Evolutionary conservation across 2,329 filamentous ascomycete species (phyloP), one percentile per base, ranked within the genome.

Genomic region (Microdochium nivale): DNA sequence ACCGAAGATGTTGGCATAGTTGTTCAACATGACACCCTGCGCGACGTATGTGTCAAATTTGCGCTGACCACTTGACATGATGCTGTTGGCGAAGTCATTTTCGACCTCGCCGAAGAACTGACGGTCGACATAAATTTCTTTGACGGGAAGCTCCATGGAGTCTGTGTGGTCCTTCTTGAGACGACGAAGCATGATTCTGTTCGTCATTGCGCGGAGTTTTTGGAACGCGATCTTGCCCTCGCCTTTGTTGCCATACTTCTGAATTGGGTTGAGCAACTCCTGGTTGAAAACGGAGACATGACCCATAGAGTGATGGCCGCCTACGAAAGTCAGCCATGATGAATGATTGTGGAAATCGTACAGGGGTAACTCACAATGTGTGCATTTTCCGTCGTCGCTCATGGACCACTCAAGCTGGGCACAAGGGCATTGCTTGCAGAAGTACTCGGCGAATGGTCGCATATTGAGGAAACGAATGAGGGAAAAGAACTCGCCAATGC

Each of bases 1-100:
- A 64, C 91, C 92, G 62, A 99, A 99, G 58, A 99, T 97, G 67
- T 99, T 99, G 72, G 94, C 94, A 60, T 97, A 97, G 65, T 96
- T 96, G 75, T 97, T 90, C 55, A 99, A 79, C 69, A 99, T 83
- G 21, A 97, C 92, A 72, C 90, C 91, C 56, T 90, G 88, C 19
- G 90, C 87, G 35, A 97, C 94, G 59, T 97, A 99, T 0, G 91
- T 97, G 63, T 97, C 89, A 59, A 97, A 99, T 60, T 90, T 85
- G 55, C 94, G 86, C 53, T 86, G 81, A 8, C 88, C 87, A 64
- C 88, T 95, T 16, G 84, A 89, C 90, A 97, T 99, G 74, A 99
- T 95, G 61, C 90, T 96, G 52, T 83, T 83, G 32, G 92, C 95
- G 65, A 99, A 95, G 66, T 99, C 94, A 50, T 91, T 90, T 69